These are phyloP conservation scores for Fusarium sp. DNA, from an alignment of 2,329 filamentous ascomycete species.

Conservation along the genomic window DNA sequence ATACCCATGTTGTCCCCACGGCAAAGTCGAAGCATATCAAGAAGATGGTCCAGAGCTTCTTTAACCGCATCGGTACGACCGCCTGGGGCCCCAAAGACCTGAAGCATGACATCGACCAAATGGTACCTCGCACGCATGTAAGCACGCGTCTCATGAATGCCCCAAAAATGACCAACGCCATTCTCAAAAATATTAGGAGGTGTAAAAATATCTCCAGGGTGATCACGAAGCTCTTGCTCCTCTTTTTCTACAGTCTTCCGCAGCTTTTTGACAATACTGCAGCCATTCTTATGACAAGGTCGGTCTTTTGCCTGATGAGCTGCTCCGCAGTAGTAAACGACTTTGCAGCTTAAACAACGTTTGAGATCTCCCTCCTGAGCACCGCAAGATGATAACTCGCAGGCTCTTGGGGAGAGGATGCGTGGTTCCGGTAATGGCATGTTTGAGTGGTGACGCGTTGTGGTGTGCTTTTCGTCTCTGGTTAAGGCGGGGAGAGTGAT, in stretches of 20 bases:
- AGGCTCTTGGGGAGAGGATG: slow-evolving; percentile 15
- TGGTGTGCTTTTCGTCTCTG: slow-evolving; percentile 6
- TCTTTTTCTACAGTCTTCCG: slow-evolving; percentile 50
- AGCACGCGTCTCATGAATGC: slow-evolving; percentile 55
- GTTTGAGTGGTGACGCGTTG: too few relatives aligned
- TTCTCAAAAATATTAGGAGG: slow-evolving; percentile 56
- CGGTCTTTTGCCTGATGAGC: slow-evolving; percentile 59
- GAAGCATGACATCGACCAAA: slow-evolving; percentile 51
- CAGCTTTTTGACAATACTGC: slow-evolving; percentile 54
- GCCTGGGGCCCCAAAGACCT: slow-evolving; percentile 47
- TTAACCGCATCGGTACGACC: slow-evolving; percentile 49
- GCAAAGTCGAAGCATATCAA: slow-evolving; percentile 60
- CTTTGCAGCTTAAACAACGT: slow-evolving; percentile 59
- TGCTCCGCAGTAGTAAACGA: slow-evolving; percentile 60
- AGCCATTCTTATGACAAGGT: slow-evolving; percentile 56
- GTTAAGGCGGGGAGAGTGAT: background rate
- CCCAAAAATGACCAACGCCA: slow-evolving; percentile 59
- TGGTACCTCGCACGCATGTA: slow-evolving; percentile 58
- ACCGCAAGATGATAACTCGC: slow-evolving; percentile 35
- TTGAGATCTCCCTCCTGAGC: slow-evolving; percentile 21
- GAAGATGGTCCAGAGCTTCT: slow-evolving; percentile 55
- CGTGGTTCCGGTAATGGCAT: background rate
- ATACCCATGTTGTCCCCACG: slow-evolving; percentile 61
- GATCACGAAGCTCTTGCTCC: slow-evolving; percentile 55
- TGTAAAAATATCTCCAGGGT: slow-evolving; percentile 45